Evolutionary conservation across 108 stramenopile genomes (phyloP).

Genomic region (Nitzschia putrida): DNA sequence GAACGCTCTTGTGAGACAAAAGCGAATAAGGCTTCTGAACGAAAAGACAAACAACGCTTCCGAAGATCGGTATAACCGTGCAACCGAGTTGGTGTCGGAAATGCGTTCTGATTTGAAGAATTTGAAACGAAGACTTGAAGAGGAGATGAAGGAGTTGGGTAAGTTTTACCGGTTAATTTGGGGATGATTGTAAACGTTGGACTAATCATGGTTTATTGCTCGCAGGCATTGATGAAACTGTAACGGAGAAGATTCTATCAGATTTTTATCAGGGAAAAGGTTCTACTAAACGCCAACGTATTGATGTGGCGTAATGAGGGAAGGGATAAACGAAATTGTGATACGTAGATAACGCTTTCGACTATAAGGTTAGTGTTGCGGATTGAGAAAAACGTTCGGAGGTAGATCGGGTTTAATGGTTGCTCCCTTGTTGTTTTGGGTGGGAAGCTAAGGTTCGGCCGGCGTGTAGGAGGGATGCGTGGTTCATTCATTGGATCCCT

Average conservation of each 20-base stretch:
- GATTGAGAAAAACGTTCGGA: too few species aligned
- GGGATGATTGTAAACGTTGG: neutral
- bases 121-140: conserved; percentile 63
- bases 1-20: conserved; percentile 68
- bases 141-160: conserved; percentile 71
- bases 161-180: neutral
- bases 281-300: too few species aligned
- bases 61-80: conserved; percentile 55
- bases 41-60: conserved; percentile 54
- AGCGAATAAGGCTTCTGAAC: conserved; percentile 68
- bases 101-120: conserved; percentile 79
- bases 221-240: conserved; percentile 33
- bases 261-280: conserved; percentile 30
- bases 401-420: too few species aligned
- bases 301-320: too few species aligned
- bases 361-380: too few species aligned
- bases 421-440: too few species aligned
- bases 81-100: conserved; percentile 67
- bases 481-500: too few species aligned
- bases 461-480: too few species aligned
- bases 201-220: neutral
- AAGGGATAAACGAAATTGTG: too few species aligned
- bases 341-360: too few species aligned
- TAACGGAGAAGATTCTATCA: conserved; percentile 32
- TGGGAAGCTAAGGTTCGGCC: too few species aligned